Evolutionary conservation across 805 yeast genomes (phyloP), one percentile per base, ranked within the genome.

Genomic region (Metschnikowia peoriensis): DNA sequence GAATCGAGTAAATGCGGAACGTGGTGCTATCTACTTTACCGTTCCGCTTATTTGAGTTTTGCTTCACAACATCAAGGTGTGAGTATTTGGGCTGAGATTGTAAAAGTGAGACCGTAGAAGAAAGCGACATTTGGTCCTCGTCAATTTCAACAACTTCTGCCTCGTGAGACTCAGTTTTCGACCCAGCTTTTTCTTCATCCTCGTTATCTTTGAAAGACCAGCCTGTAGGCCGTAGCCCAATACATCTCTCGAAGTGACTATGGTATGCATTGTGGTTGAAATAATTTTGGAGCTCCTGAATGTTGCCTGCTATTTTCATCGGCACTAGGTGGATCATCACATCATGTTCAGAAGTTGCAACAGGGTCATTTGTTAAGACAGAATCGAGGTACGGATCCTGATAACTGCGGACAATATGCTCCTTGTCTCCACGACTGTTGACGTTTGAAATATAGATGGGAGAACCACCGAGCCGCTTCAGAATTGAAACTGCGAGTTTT

Each of bases 161-260:
- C 11, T 38, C 43, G 11, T 8, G n/a, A 41, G 11, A 11, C 27
- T 12, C 28, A 6, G 16, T 37, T 28, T 28, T 38, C n/a, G 10
- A 38, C 16, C 17, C 43, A 37, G 44, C 22, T 49, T 41, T 47
- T 44, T 51, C 29, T 47, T 51, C 45, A 41, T 56, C 47, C 6
- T 58, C 57, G 27, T 56, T 55, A 9, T 46, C 46, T 49, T 59
- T 50, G 65, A 80, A 86, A 1, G 90, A 77, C 98, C 98, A 94
- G 0, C 98, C 98, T 0, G 97, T 91, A 0, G 98, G 97, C 47
- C 82, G 75, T 37, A 88, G 73, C 0, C 89, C 96, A n/a, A 88
- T 75, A 41, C 89, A 77, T 44, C 82, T 75, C 48, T 83, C 83
- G 64, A 79, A 86, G 41, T 72, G 68, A 28, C 65, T 68, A 39